Evolutionary conservation across 164 flowering plant species (phyloP), one percentile per base, ranked within the genome.

Genomic region (Taxillus chinensis): DNA sequence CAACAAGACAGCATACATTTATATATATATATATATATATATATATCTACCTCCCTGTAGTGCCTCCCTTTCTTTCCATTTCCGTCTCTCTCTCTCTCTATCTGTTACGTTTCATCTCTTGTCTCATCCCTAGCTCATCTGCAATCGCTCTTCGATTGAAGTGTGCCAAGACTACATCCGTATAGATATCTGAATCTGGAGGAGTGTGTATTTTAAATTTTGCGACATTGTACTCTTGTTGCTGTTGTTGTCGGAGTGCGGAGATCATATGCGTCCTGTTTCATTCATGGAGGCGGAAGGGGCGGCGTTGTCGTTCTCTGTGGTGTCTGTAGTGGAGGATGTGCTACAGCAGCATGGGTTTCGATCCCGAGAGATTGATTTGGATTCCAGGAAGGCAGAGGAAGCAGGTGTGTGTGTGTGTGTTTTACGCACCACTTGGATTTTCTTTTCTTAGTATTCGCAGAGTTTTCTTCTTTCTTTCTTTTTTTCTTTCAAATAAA

Each of bases 261-360:
- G 52, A 9, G 52, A n/a, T 45, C 46, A 10, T 3, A 61, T 63
- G 2, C 27, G 27, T 27, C 27, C 27, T 27, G 27, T 27, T 27
- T 27, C 27, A 27, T 27, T 27, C 66, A 73, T 78, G 79, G 79
- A 76, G 13, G 68, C 60, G 52, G 83, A 73, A 61, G 76, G 64
- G 41, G 72, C 71, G 17, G 72, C 70, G 17, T 57, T 79, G 56
- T 64, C 77, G 15, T 78, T 83, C 58, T 79, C 84, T 14, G 82
- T 77, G 61, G 86, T 80, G 41, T 82, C 86, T 0, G 80, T 84
- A 16, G 85, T 86, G 70, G 89, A 86, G 71, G 86, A 81, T 70
- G 86, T 86, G 56, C 82, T 86, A 59, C 85, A 82, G 48, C 92
- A 83, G 66, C 92, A 86, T 41, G 86, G 84, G 9, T 67, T 11